A percentile compares a stretch with the other conserved stretches of the same genome.
These are phyloP conservation scores for Scenedesmus sp. DNA, from an alignment of 163 green algal species.

Conservation along the genomic window DNA sequence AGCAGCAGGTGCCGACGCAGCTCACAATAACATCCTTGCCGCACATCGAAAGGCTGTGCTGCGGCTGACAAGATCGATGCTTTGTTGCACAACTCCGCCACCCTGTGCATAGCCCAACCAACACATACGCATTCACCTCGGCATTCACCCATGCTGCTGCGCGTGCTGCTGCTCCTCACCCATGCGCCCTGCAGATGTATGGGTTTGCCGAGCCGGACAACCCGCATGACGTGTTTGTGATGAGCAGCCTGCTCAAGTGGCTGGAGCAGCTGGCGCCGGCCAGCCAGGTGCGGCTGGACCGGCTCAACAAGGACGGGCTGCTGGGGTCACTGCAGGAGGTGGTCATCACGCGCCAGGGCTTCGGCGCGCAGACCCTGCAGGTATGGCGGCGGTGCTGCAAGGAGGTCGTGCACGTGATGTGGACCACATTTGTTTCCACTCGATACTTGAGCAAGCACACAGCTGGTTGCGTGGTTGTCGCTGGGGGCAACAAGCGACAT, in stretches of 20 bases:
- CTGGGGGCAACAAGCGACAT: neutral
- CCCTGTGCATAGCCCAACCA: neutral
- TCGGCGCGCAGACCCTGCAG: conserved; percentile 63
- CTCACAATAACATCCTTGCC: no score
- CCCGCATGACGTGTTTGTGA: conserved; percentile 66
- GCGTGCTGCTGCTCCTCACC: neutral
- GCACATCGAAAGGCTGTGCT: no score
- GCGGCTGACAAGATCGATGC: no score
- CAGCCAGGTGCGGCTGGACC: conserved; percentile 48
- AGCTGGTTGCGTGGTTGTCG: no score
- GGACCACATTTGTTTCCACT: neutral
- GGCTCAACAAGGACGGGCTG: conserved; percentile 52
- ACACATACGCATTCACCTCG: neutral
- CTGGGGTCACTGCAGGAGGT: conserved; percentile 62
- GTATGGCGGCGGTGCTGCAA: no score
- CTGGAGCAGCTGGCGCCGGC: conserved; percentile 44
- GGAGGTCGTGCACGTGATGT: no score
- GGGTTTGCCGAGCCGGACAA: conserved; percentile 60
- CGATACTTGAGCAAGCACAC: neutral
- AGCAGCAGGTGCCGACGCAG: neutral
- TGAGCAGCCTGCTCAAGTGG: conserved; percentile 63
- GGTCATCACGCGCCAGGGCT: conserved; percentile 58
- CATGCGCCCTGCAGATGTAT: neutral
- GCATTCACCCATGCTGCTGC: neutral
- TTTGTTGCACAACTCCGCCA: no score